These are phyloP conservation scores for Monoraphidium neglectum DNA, from an alignment of 139 green algal species.

Conservation along the genomic window DNA sequence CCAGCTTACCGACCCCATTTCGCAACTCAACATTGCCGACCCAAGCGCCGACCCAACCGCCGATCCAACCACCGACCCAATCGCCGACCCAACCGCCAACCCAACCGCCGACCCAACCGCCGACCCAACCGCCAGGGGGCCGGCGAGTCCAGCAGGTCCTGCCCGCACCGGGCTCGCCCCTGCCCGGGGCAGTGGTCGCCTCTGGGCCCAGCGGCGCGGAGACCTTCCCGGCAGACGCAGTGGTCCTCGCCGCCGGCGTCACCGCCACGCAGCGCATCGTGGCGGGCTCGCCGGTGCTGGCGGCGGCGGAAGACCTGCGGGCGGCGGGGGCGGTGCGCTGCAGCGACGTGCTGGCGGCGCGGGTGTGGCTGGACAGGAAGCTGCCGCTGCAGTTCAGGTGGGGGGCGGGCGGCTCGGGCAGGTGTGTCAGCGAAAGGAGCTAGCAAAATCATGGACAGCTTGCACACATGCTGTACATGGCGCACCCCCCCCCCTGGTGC, in stretches of 20 bases:
- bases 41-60: no score
- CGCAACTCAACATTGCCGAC: no score
- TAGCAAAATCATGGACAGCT: no score
- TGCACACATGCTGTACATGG: no score
- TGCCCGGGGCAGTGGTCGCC: constrained; percentile 8
- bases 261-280: constrained; percentile 77
- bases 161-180: not conserved
- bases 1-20: no score
- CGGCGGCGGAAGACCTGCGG: constrained; percentile 4
- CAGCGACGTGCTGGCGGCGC: constrained; percentile 65
- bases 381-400: constrained; percentile 34
- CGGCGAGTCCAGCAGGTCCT: constrained; percentile 18
- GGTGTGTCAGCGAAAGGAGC: no score
- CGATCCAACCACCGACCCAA: no score
- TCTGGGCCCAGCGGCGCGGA: not conserved
- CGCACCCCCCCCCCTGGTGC: no score
- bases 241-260: constrained; percentile 82
- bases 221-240: constrained; percentile 64
- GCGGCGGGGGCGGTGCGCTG: constrained; percentile 3
- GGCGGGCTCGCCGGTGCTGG: constrained; percentile 17
- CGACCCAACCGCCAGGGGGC: not conserved
- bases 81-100: no score
- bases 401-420: no score
- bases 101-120: no score
- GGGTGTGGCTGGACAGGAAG: constrained; percentile 75